These are phyloP conservation scores for Microbotryum silenes-acaulis DNA, from an alignment of 1,284 basidiomycete genomes.

Conservation along the genomic window DNA sequence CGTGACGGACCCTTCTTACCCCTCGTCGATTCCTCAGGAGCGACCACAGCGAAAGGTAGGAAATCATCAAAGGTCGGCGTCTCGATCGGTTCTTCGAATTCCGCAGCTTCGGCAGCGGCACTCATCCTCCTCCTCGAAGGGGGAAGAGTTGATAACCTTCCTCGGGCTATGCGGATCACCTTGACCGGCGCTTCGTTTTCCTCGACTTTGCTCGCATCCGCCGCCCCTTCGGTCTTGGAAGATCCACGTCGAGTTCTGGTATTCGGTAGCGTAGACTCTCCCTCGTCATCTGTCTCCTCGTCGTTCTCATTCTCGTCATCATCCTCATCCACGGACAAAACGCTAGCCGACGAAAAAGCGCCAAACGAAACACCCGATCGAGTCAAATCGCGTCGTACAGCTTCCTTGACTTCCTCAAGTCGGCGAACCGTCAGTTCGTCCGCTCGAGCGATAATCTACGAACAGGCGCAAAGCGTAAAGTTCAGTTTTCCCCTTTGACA, in stretches of 20 bases:
- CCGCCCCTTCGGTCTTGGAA: no score
- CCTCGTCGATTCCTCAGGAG: constrained; percentile 52
- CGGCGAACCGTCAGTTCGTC: constrained; percentile 69
- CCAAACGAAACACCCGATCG: constrained; percentile 62
- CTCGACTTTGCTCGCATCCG: constrained; percentile 5
- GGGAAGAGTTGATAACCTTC: no score
- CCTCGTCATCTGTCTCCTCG: not conserved
- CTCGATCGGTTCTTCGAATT: no score
- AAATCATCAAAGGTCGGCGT: not conserved
- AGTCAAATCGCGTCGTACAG: constrained; percentile 54
- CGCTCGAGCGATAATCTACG: constrained; percentile 55
- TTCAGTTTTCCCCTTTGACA: no score
- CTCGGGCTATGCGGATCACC: constrained; percentile 1
- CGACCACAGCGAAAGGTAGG: constrained; percentile 66
- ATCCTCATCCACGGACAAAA: not conserved
- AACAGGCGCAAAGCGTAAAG: not conserved
- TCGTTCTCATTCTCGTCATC: not conserved
- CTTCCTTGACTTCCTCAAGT: constrained; percentile 56
- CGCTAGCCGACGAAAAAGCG: constrained; percentile 39
- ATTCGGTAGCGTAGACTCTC: no score
- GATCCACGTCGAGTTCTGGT: no score
- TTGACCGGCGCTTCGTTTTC: constrained; percentile 16
- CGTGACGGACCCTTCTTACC: constrained; percentile 34
- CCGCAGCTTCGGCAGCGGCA: no score
- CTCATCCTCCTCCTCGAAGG: no score